A percentile compares a stretch with the other conserved stretches of the same genome.
Evolutionary conservation across 176 grass and related monocot species (phyloP).

Genomic region (Melocanna baccifera): DNA sequence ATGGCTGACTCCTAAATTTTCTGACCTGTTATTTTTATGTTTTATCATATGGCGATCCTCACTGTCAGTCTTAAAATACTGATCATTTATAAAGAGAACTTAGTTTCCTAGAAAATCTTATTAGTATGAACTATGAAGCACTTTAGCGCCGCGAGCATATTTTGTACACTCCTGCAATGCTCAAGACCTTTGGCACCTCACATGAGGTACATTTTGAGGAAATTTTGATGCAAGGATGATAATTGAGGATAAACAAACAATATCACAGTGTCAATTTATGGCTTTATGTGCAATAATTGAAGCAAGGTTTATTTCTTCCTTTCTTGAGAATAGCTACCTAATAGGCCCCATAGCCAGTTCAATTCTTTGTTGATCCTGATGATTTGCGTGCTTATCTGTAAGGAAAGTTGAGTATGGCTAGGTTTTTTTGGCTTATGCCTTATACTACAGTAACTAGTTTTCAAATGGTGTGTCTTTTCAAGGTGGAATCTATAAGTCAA

Average conservation of each 20-base stretch:
- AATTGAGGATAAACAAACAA: neutral
- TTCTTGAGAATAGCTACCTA: neutral
- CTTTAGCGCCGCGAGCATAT: conserved; percentile 10
- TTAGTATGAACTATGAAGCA: neutral
- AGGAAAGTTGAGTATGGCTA: neutral
- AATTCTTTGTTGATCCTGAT: conserved; percentile 15
- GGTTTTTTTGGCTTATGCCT: too few relatives aligned
- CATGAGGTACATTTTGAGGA: neutral
- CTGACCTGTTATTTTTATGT: neutral
- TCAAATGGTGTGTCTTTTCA: too few relatives aligned
- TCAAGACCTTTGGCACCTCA: neutral
- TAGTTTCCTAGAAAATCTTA: neutral
- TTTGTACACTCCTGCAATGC: conserved; percentile 13
- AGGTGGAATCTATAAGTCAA: too few relatives aligned
- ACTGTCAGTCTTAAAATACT: neutral
- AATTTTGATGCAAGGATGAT: neutral
- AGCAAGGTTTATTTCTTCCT: neutral
- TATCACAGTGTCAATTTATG: neutral
- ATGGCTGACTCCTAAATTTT: conserved; percentile 24
- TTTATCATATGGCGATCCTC: neutral
- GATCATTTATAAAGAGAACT: conserved; percentile 3
- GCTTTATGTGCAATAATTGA: conserved; percentile 1
- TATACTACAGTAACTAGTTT: too few relatives aligned
- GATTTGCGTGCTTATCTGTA: neutral
- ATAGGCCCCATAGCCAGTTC: neutral